Base-by-base conservation (phyloP, 805 yeast genomes). In the Myxozyma geophila region DNA sequence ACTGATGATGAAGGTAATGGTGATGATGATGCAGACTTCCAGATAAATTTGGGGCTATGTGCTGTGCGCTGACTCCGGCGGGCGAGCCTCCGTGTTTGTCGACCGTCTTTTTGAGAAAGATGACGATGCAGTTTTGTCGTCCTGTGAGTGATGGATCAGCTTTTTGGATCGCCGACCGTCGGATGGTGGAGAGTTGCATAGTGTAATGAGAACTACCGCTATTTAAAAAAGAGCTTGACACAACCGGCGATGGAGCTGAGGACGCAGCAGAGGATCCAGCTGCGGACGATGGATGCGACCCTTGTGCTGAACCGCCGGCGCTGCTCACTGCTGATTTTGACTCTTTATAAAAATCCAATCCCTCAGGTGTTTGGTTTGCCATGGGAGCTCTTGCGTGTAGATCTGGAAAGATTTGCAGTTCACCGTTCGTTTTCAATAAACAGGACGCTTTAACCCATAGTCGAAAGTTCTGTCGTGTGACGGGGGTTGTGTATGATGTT, bases 91-190 rank as follows among this genome's bases (percentile, higher is more conserved):
- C 47, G 9, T 17, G 47, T 35, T 19, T 21, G 39, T 37, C 40
- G 15, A 49, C 59, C 1, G 59, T 56, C 19, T 56, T 37, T 43
- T 62, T 64, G 33, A 64, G 33, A 49, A 54, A 64, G 8, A 64
- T 55, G 23, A 64, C 68, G 2, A 64, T 52, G 48, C 66, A 62
- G 57, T 62, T 53, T 7, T 53, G 61, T 1, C 68, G 60, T 7
- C 59, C 66, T 5, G 68, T 64, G n/a, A 66, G 39, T 9, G 69
- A 66, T 5, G 64, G 63, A 41, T 66, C 65, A 9, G 66, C 69
- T 13, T 19, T 19, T 13, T 61, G 66, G n/a, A 66, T 59, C 7
- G 64, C 69, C 1, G 68, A 64, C 12, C 69, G 59, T 12, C 64
- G 58, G 19, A 66, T 49, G 4, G 62, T 44, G 15, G 69, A 64